Conservation (phyloP, 164 flowering plant genomes). For the Warburgia ugandensis region DNA sequence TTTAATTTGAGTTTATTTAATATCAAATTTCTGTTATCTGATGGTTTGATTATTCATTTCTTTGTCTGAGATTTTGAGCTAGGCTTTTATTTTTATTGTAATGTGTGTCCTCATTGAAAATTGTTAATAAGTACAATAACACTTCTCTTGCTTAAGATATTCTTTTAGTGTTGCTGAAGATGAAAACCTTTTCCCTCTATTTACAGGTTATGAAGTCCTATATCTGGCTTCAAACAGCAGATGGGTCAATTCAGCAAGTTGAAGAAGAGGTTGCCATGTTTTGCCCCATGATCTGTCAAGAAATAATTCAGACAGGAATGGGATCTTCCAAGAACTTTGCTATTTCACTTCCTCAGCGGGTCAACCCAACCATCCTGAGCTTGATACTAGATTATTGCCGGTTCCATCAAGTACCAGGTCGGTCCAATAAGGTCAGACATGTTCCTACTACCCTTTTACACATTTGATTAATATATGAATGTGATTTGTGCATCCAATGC, state of each 20-base stretch:
- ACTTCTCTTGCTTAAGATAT: not conserved
- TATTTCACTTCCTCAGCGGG: constrained; percentile 75
- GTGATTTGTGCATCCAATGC: not conserved
- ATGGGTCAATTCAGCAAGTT: constrained; percentile 92
- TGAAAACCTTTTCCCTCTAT: not conserved
- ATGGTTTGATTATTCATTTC: no score
- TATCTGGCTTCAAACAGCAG: constrained; percentile 88
- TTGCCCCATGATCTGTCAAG: constrained; percentile 80
- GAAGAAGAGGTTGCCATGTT: constrained; percentile 93
- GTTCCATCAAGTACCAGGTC: constrained; percentile 89
- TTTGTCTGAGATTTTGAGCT: no score
- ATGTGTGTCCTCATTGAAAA: no score
- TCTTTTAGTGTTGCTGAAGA: not conserved
- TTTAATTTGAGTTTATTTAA: no score
- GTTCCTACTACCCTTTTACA: not conserved
- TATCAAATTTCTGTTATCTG: no score
- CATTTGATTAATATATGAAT: not conserved
- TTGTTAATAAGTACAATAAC: not conserved
- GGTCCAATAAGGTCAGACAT: constrained; percentile 70
- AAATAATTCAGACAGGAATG: constrained; percentile 62
- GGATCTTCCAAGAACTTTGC: constrained; percentile 83
- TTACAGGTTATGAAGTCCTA: constrained; percentile 72
- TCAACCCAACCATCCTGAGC: constrained; percentile 61
- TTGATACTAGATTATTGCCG: constrained; percentile 85
- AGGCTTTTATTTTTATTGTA: no score